Base-by-base conservation (phyloP, 176 grass and related monocot genomes). In the Thinopyrum elongatum region DNA sequence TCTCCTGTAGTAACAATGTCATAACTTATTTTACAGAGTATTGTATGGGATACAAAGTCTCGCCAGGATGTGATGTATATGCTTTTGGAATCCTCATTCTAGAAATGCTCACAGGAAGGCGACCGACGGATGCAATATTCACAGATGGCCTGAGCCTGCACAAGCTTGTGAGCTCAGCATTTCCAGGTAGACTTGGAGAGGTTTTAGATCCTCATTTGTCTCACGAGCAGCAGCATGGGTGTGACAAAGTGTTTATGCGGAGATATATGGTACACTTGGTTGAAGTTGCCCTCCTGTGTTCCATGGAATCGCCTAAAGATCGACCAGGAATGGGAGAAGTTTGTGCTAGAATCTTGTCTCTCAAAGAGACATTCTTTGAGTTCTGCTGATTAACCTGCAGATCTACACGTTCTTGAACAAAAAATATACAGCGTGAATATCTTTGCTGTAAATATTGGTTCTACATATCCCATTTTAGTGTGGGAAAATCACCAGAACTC, bases 81-180 rank as follows among this genome's bases (percentile, higher is more conserved):
- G 83, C 87, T 36, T 92, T 62, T 5, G 90, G 83, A 0, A 23
- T 92, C 31, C 35, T 92, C 22, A 1, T 89, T 6, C 49, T 92
- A 15, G 90, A 92, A 80, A 89, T 92, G 83, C 53, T 89, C 25
- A 92, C 74, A 0, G 78, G 83, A 17, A 86, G 23, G 57, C 39
- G 67, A 3, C 90, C 90, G 3, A 87, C 87, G 0, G 83, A 92
- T 59, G 73, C 80, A 0, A 29, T 21, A 23, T 89, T 92, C 28
- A 81, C 60, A 3, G 60, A 38, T 3, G 71, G 72, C 4, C 17
- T 72, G 13, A 89, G 17, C 61, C 79, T 92, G 19, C 83, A 75
- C 6, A 87, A 42, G 1, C 47, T 85, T 28, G 87, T 82, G 4
- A 27, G 49, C 3, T 33, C 29, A 17, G 44, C 44, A 21, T 85